These are phyloP conservation scores for Blastocladiella britannica DNA, from an alignment of 192 early-diverging fungal genomes.

Conservation along the genomic window DNA sequence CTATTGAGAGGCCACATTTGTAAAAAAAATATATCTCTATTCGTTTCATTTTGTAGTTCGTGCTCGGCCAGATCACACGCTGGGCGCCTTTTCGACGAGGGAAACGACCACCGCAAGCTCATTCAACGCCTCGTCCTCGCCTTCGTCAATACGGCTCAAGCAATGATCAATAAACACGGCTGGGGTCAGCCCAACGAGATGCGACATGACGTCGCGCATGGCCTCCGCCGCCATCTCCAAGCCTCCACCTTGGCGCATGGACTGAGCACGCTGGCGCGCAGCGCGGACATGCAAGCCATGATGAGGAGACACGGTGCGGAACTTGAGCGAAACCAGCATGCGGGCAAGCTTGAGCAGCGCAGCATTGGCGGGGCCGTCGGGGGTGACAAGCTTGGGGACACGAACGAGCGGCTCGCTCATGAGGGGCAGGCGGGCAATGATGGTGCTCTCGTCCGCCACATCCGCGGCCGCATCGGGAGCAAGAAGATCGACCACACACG, in stretches of 20 bases:
- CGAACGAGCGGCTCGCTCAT: not conserved
- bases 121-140: not conserved
- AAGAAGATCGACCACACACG: too few species aligned
- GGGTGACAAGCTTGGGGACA: not conserved
- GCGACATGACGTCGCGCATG: not conserved
- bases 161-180: not conserved
- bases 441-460: not conserved
- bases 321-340: not conserved
- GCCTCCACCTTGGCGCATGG: too few species aligned
- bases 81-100: too few species aligned
- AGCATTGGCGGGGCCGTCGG: not conserved
- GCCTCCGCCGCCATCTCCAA: not conserved
- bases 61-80: too few species aligned
- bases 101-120: not conserved
- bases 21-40: too few species aligned
- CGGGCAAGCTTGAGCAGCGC: not conserved
- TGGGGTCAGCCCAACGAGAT: not conserved
- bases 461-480: not conserved
- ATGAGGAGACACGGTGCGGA: not conserved
- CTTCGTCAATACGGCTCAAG: not conserved
- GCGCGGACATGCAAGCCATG: not conserved
- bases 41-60: too few species aligned
- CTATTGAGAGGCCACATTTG: too few species aligned
- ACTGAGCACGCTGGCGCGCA: not conserved
- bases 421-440: not conserved